Evolutionary conservation across 176 grass and related monocot genomes (phyloP).

Genomic region (Eragrostis curvula): DNA sequence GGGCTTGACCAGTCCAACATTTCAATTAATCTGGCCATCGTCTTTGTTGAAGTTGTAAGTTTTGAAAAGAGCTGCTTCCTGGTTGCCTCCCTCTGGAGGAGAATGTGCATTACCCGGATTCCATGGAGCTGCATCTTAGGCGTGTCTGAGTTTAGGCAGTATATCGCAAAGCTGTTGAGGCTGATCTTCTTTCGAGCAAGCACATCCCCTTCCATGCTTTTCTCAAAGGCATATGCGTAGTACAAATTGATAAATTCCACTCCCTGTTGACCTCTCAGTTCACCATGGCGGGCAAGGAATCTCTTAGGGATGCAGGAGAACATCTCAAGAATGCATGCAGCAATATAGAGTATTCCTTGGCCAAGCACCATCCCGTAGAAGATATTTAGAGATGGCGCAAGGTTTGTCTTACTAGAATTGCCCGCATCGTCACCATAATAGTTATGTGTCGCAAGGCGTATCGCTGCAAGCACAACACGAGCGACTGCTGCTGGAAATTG

Average conservation of each 20-base stretch:
- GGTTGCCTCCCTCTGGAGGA: not conserved
- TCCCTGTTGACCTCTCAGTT: not conserved
- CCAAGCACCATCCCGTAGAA: constrained; percentile 18
- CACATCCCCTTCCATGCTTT: not conserved
- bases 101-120: not conserved
- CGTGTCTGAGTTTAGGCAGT: not conserved
- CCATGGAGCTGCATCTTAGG: constrained; percentile 15
- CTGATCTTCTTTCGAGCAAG: constrained; percentile 4
- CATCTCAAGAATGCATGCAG: not conserved
- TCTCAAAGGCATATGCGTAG: not conserved
- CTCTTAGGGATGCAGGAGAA: constrained; percentile 18
- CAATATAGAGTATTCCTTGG: constrained; percentile 18
- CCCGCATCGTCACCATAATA: not conserved
- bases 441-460: not conserved
- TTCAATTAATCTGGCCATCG: not conserved
- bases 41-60: not conserved
- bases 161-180: constrained; percentile 14
- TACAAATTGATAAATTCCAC: not conserved
- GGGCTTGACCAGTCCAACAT: constrained; percentile 3
- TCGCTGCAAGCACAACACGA: not conserved
- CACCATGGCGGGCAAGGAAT: not conserved
- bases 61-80: not conserved
- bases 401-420: not conserved
- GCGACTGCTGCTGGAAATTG: constrained; percentile 2
- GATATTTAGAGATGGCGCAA: not conserved